These are phyloP conservation scores for Eucalyptus cloeziana DNA, from an alignment of 345 rosid species.

Conservation along the genomic window DNA sequence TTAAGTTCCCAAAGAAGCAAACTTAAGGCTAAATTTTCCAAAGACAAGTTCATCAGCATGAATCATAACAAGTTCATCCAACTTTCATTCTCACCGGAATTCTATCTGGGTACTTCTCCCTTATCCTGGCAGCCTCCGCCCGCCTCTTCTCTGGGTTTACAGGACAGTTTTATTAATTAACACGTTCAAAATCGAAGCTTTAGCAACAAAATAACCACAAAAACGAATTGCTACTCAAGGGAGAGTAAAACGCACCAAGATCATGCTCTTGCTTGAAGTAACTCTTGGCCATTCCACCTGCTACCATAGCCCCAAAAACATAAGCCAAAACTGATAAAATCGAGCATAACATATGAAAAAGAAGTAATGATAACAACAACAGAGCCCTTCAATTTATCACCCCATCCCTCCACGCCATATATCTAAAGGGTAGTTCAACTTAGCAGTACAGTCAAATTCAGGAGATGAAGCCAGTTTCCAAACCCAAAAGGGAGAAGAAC, in stretches of 20 bases:
- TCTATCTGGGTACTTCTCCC: slow-evolving; percentile 91
- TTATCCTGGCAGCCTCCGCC: slow-evolving; percentile 91
- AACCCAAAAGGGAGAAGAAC: slow-evolving; percentile 3
- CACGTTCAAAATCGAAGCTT: background rate
- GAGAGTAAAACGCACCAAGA: slow-evolving; percentile 29
- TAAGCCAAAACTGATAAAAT: background rate
- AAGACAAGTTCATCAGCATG: background rate
- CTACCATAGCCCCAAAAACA: background rate
- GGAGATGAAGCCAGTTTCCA: background rate
- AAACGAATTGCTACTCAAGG: background rate
- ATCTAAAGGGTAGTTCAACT: background rate
- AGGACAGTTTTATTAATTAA: background rate
- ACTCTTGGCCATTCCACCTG: slow-evolving; percentile 65
- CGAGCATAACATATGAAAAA: background rate
- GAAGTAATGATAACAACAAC: background rate
- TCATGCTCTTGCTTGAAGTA: slow-evolving; percentile 95
- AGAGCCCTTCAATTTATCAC: background rate
- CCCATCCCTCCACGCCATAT: background rate
- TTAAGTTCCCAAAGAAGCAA: background rate
- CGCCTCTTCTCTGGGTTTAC: slow-evolving; percentile 62
- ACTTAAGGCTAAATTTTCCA: background rate
- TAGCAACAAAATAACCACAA: background rate
- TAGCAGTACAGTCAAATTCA: background rate
- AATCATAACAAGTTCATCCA: background rate
- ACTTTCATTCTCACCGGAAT: slow-evolving; percentile 60